Base-by-base conservation (phyloP, 495 filamentous ascomycete genomes). In the Aspergillus leporis region DNA sequence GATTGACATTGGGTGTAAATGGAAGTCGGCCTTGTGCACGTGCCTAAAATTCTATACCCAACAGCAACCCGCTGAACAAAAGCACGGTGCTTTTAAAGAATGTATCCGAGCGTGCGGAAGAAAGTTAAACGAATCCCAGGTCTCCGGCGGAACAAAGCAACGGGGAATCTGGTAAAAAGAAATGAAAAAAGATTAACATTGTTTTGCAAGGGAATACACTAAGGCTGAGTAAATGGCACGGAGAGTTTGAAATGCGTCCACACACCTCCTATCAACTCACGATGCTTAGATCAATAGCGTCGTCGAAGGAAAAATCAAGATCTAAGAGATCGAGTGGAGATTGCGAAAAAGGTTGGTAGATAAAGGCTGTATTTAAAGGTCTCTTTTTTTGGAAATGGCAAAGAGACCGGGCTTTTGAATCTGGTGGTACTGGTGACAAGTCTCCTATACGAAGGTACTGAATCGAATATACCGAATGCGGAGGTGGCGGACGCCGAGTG, bases 1-100 rank as follows among this genome's bases (percentile, higher is more conserved):
- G 67, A 63, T 61, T 59, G 55, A 34, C 41, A 40, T 41, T 55
- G 51, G 6, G 41, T 21, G 30, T 16, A 21, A 30, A 51, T 8
- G 38, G 19, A 16, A 30, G 52, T 34, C 31, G 38, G 23, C 7
- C 21, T 38, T 41, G 51, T 21, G 3, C 10, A 40, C 34, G 21
- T 30, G 41, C 38, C 55, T 49, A 54, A 18, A 10, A 21, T 36
- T 57, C 32, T 49, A 43, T 52, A 43, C n/a, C 41, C 23, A 58
- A 52, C 22, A 51, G 38, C 13, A 59, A 36, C 51, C 43, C n/a
- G 45, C 41, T 12, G 19, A 38, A 13, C 25, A 28, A 28, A 28
- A 28, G 25, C 25, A 3, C 25, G 25, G 25, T 28, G 53, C 38
- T 47, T 47, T 43, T n/a, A 40, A n/a, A 18, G 34, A 40, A 4